Conservation (phyloP, 441 rosid species). For the Syzygium malaccense region DNA sequence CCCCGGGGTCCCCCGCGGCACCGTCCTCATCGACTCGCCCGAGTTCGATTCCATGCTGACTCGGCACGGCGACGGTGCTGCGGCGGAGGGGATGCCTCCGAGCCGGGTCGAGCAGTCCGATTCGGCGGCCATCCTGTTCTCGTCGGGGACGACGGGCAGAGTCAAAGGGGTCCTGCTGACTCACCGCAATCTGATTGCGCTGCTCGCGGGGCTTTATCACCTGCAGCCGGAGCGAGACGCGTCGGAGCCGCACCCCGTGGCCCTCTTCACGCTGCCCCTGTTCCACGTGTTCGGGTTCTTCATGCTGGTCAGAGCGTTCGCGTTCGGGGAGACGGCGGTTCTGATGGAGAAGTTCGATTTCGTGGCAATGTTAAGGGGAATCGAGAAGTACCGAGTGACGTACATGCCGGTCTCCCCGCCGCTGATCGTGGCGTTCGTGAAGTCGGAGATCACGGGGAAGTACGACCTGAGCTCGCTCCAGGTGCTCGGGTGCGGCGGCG, state of each 20-base stretch:
- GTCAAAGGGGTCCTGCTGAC: conserved; percentile 66
- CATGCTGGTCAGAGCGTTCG: conserved; percentile 39
- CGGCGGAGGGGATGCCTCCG: background rate
- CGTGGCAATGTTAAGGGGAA: conserved; percentile 47
- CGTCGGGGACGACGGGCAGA: conserved; percentile 81
- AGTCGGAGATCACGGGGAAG: conserved; percentile 53
- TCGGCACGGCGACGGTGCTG: background rate
- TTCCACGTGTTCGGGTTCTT: conserved; percentile 79
- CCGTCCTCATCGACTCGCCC: conserved; percentile 65
- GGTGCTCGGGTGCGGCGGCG: conserved; percentile 69
- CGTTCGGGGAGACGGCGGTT: conserved; percentile 58
- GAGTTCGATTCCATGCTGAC: conserved; percentile 45
- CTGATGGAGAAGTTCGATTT: conserved; percentile 64
- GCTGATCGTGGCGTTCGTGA: conserved; percentile 51
- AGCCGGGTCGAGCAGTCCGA: conserved; percentile 46
- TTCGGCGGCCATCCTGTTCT: conserved; percentile 65
- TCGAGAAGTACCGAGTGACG: conserved; percentile 52
- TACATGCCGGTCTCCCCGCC: conserved; percentile 85
- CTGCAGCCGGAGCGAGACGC: background rate
- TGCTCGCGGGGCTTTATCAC: conserved; percentile 32
- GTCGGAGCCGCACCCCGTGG: conserved; percentile 30
- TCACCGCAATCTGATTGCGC: conserved; percentile 65
- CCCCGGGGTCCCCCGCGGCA: conserved; percentile 36
- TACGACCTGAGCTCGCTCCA: conserved; percentile 59
- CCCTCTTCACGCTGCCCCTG: conserved; percentile 55